These are phyloP conservation scores for Solanum ossicruentum DNA, from an alignment of 257 asterid genomes.

Conservation along the genomic window DNA sequence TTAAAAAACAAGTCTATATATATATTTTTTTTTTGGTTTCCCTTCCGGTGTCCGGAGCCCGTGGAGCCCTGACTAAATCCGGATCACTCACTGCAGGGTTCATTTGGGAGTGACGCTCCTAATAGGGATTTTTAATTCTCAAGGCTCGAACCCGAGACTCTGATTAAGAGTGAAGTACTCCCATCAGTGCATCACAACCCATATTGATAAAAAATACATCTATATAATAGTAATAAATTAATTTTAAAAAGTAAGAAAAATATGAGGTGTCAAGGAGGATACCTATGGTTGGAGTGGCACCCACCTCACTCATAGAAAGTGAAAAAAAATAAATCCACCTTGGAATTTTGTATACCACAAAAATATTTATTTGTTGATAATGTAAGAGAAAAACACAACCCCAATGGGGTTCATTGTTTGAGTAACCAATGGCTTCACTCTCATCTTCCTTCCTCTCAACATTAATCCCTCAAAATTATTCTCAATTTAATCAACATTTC, in stretches of 20 bases:
- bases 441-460: slow-evolving; percentile 38
- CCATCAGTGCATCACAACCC: too few relatives aligned
- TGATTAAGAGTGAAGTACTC: too few relatives aligned
- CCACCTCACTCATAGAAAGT: neutral
- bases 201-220: too few relatives aligned
- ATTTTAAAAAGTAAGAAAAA: neutral
- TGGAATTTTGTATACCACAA: neutral
- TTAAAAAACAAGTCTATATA: too few relatives aligned
- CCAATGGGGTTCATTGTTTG: neutral
- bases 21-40: too few relatives aligned
- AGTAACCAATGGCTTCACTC: neutral
- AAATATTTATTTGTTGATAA: neutral
- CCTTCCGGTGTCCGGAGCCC: too few relatives aligned
- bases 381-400: neutral
- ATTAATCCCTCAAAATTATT: neutral
- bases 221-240: too few relatives aligned
- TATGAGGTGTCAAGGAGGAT: neutral
- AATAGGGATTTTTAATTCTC: too few relatives aligned
- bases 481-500: slow-evolving; percentile 3
- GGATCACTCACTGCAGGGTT: too few relatives aligned
- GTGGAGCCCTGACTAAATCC: too few relatives aligned
- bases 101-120: too few relatives aligned
- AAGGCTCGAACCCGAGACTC: too few relatives aligned
- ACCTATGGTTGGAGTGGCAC: neutral
- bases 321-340: neutral